Evolutionary conservation across 2,329 filamentous ascomycete genomes (phyloP), one percentile per base, ranked within the genome.

Genomic region (Cercospora nicotianae): DNA sequence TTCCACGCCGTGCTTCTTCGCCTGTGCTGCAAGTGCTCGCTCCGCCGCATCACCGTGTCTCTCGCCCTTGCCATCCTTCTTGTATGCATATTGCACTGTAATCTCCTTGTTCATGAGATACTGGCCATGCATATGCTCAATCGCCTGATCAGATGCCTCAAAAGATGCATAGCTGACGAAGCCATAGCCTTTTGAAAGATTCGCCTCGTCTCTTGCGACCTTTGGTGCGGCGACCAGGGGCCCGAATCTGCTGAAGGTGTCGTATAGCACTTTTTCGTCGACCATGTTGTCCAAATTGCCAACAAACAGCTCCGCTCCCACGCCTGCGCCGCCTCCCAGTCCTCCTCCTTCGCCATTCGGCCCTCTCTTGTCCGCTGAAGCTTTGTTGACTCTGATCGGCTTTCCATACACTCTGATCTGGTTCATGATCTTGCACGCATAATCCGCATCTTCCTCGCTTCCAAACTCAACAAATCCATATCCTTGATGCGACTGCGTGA

Each of bases 401-500:
- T 97, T 98, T 72, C 94, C 94, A 80, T 91, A 97, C 26, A 99
- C 84, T 69, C 94, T 90, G 73, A 98, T 90, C 78, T 94, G 92
- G 82, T 98, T 98, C 91, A 98, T 96, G 74, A 97, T 92, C 78
- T 94, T 91, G 74, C 93, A 91, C 23, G 95, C 94, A 83, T 99
- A 99, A 79, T 98, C 95, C 75, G 95, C 95, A 80, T 97, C 95
- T 77, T 93, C 90, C 79, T 97, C 93, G 73, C 91, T 94, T 77
- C 93, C 94, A 81, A 97, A 99, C 81, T 99, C 95, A 81, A 99
- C 95, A 81, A 99, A 99, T 75, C 95, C 95, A 84, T 97, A 99
- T 75, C 95, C 95, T 82, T 98, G 95, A 80, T 99, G 95, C 66
- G 90, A 91, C 78, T 97, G 93, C 58, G 95, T 97, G 74, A 99